Conservation (phyloP, 2,329 filamentous ascomycete genomes). For the Aspergillus sp. region DNA sequence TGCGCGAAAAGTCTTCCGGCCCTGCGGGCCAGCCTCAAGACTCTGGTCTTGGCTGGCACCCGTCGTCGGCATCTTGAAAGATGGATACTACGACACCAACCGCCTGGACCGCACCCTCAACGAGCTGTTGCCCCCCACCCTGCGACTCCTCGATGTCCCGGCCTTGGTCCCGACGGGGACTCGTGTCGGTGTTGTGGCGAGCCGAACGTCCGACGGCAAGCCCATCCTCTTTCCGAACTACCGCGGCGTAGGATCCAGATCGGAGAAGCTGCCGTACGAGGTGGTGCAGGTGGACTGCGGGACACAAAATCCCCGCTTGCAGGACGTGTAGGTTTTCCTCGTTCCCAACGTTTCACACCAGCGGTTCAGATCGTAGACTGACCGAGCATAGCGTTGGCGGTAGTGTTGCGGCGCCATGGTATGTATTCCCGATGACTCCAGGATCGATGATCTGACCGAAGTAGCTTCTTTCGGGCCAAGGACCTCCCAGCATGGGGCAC, state of each 20-base stretch:
- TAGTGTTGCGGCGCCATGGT: constrained; percentile 22
- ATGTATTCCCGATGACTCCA: constrained; percentile 2
- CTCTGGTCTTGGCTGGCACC: constrained; percentile 6
- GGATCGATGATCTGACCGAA: constrained; percentile 7
- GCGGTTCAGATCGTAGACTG: neutral
- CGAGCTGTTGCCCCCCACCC: neutral
- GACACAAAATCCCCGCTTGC: constrained; percentile 14
- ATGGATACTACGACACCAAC: constrained; percentile 17
- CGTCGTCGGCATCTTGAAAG: neutral
- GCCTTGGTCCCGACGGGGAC: neutral
- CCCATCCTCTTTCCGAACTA: constrained; percentile 21
- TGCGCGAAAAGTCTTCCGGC: constrained; percentile 15
- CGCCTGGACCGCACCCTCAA: neutral
- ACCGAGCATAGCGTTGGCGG: constrained; percentile 9
- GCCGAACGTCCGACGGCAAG: constrained; percentile 20
- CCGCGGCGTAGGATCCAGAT: constrained; percentile 7
- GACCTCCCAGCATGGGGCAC: constrained; percentile 13
- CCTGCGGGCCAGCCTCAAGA: neutral
- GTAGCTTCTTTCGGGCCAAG: constrained; percentile 21
- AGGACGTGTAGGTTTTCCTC: constrained; percentile 15
- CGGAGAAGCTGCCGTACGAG: neutral
- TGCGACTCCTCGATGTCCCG: neutral
- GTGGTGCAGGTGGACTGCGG: neutral
- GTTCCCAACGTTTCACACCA: neutral
- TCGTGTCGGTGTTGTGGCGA: constrained; percentile 16